Conservation (phyloP, 2,329 filamentous ascomycete genomes). For the Sphaerostilbella broomeana region DNA sequence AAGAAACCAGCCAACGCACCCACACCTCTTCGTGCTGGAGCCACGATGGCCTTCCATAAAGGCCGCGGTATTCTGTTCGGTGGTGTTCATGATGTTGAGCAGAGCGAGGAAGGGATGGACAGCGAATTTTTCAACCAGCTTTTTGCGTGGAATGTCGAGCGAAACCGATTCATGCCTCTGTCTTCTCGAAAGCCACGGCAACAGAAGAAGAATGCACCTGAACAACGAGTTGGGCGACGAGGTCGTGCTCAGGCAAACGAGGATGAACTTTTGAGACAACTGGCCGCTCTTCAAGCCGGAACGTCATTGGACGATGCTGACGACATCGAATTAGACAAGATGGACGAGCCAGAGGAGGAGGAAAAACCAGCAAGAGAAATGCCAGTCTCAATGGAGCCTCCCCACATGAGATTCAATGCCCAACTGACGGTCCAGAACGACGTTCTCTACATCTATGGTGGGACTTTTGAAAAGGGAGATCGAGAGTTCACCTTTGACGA, state of each 20-base stretch:
- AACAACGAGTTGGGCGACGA: constrained; percentile 52
- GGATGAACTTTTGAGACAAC: constrained; percentile 79
- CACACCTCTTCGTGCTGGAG: constrained; percentile 73
- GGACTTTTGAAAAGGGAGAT: constrained; percentile 92
- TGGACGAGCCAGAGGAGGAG: constrained; percentile 47
- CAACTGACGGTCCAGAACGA: constrained; percentile 89
- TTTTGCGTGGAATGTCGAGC: constrained; percentile 90
- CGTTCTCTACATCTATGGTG: constrained; percentile 87
- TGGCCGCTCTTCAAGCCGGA: constrained; percentile 77
- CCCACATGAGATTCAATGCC: constrained; percentile 85
- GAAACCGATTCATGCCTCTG: constrained; percentile 90
- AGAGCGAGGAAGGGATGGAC: constrained; percentile 90
- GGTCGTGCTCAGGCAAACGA: constrained; percentile 85
- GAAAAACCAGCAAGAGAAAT: constrained; percentile 54
- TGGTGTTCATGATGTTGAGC: constrained; percentile 87
- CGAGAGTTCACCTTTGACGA: constrained; percentile 95
- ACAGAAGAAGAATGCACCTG: constrained; percentile 47
- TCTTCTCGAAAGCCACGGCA: constrained; percentile 66
- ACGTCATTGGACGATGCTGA: constrained; percentile 51
- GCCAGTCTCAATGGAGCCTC: constrained; percentile 71
- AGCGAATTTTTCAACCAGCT: constrained; percentile 94
- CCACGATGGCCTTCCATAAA: constrained; percentile 92
- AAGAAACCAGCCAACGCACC: constrained; percentile 90
- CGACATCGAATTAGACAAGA: constrained; percentile 44
- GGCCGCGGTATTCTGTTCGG: constrained; percentile 90